Percentiles rank a stretch among this genome's conserved stretches.
Evolutionary conservation across 192 early-diverging fungal genomes (phyloP).

Genomic region (Coemansia nantahalensis): DNA sequence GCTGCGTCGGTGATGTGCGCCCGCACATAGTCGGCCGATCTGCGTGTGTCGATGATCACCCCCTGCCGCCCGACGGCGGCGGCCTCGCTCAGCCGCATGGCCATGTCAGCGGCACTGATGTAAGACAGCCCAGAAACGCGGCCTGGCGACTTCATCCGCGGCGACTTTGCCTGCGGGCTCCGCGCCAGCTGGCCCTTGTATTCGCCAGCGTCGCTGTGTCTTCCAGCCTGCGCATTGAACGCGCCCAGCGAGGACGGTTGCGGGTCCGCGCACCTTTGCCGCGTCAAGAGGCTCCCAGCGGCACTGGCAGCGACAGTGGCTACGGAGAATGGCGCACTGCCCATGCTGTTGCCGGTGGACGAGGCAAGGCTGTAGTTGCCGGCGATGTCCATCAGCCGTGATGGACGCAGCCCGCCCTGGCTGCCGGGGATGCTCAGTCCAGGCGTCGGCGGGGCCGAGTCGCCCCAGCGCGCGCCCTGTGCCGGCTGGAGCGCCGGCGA

Average conservation of each 20-base stretch:
- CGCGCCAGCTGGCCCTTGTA: conserved; percentile 14
- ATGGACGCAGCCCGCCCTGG: background rate
- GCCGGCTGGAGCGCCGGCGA: conserved; percentile 1
- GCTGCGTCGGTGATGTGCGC: conserved; percentile 59
- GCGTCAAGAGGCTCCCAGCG: conserved; percentile 18
- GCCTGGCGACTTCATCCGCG: conserved; percentile 2
- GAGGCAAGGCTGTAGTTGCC: background rate
- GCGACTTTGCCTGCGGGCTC: conserved; percentile 6
- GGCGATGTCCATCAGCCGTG: conserved; percentile 3
- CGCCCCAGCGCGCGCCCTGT: conserved; percentile 2
- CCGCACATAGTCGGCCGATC: conserved; percentile 55
- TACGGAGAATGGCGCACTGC: conserved; percentile 9
- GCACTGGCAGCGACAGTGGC: conserved; percentile 9
- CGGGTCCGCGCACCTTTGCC: conserved; percentile 7
- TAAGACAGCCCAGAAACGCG: conserved; percentile 26
- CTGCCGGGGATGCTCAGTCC: background rate
- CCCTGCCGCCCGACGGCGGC: conserved; percentile 10
- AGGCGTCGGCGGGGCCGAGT: conserved; percentile 11
- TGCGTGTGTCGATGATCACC: conserved; percentile 70
- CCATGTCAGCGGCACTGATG: conserved; percentile 10
- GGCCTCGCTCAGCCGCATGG: conserved; percentile 1
- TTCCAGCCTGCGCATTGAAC: background rate
- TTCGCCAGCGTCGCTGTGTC: background rate
- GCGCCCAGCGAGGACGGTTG: conserved; percentile 2
- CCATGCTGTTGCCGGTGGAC: background rate